Evolutionary conservation across 2,329 filamentous ascomycete species (phyloP), one percentile per base, ranked within the genome.

Genomic region (Zasmidium cellare): DNA sequence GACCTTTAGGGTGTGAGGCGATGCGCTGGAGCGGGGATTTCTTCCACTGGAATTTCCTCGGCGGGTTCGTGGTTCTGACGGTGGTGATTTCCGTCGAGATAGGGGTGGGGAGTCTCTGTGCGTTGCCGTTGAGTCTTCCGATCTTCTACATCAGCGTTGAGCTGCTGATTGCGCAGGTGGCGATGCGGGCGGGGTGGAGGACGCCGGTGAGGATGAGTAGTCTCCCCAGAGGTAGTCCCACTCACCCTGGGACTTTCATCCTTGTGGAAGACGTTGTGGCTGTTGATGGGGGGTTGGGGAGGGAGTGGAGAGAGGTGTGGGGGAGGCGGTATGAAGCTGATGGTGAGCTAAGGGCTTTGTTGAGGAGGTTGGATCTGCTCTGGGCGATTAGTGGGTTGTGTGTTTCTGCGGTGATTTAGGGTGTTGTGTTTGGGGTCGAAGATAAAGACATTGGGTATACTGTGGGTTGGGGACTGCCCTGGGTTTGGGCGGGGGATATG

Each of bases 241-340:
- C 58, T 38, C 35, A 55, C 7, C 48, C 55, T 14, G 58, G 44
- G 20, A 46, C 47, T 14, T 54, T 52, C n/a, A 51, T 48, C 9
- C 58, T 61, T 46, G 44, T 46, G 23, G 58, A 61, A 31, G 58
- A 61, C 25, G 44, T 58, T 14, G 51, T 58, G 3, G 58, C 58
- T 9, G 58, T 61, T 20, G 58, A 61, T 24, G 58, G 58, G 2
- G 38, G 38, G 12, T 7, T 51, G 24, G 58, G 55, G 11, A 19
- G 18, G 44, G 9, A 12, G 3, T 61, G 53, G 35, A 50, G 58
- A 49, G 18, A 61, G 20, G 48, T 44, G 22, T 55, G 54, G 55
- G 35, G 28, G 2, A 47, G 46, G 16, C 35, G 58, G 19, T 61
- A 61, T 25, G 51, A 54, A 9, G 44, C 35, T 3, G 57, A 56